Percentiles rank a stretch among this genome's conserved stretches.
Conservation (phyloP, 2,329 filamentous ascomycete species). For the Rachicladosporium sp. region DNA sequence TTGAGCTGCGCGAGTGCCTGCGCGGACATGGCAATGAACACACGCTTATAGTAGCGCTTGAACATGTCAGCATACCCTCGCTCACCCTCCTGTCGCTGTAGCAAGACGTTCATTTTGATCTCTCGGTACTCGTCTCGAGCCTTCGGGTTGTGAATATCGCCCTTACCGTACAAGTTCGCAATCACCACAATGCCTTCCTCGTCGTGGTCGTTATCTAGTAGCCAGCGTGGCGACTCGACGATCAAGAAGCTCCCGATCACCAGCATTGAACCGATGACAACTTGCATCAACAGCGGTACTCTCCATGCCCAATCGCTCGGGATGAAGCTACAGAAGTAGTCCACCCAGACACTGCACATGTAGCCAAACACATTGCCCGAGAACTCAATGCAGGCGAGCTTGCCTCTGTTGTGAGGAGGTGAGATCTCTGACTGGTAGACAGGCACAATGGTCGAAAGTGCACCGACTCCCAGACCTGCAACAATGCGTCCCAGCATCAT, state of each 20-base stretch:
- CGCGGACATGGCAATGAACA: conserved; percentile 97
- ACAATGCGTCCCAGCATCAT: conserved; percentile 51
- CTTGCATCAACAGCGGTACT: conserved; percentile 80
- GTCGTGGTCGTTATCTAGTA: conserved; percentile 93
- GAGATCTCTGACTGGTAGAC: conserved; percentile 52
- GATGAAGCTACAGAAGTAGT: conserved; percentile 93
- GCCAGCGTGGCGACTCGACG: conserved; percentile 93
- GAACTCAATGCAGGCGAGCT: conserved; percentile 94
- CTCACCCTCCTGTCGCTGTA: conserved; percentile 90
- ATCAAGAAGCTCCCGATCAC: conserved; percentile 81
- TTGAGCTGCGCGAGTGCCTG: conserved; percentile 93
- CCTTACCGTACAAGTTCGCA: conserved; percentile 89
- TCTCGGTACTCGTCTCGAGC: conserved; percentile 93
- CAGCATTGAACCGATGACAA: conserved; percentile 79
- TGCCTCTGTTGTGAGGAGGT: conserved; percentile 88
- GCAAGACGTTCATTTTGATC: conserved; percentile 94
- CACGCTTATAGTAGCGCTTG: conserved; percentile 75
- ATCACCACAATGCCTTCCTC: conserved; percentile 98
- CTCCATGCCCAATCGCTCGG: conserved; percentile 79
- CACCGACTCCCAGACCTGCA: conserved; percentile 39
- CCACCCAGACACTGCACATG: conserved; percentile 93
- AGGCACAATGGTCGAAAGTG: conserved; percentile 39
- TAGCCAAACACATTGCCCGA: conserved; percentile 95
- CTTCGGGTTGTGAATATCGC: conserved; percentile 86
- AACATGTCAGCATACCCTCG: conserved; percentile 91